Percentiles rank a stretch among this genome's conserved stretches.
Evolutionary conservation across 352 stramenopile genomes (phyloP).

Genomic region (Peronospora destructor): DNA sequence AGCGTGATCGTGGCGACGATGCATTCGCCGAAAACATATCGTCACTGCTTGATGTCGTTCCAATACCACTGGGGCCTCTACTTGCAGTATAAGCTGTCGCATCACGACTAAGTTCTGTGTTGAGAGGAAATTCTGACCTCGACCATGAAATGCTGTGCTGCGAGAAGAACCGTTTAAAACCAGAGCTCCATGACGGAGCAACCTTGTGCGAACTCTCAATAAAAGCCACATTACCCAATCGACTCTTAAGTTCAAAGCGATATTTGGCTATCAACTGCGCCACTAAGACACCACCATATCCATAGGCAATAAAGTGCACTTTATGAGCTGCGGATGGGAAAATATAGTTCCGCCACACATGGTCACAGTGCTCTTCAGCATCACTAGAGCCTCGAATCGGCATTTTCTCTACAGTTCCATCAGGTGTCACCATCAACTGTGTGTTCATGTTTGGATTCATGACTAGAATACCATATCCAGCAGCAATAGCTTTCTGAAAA

Average conservation of each 20-base stretch:
- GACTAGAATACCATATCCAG: conserved; percentile 80
- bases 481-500: conserved; percentile 63
- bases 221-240: conserved; percentile 79
- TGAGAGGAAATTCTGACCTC: conserved; percentile 49
- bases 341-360: conserved; percentile 87
- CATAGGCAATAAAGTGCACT: conserved; percentile 87
- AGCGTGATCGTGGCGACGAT: conserved; percentile 21
- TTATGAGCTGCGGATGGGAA: conserved; percentile 69
- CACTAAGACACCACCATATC: conserved; percentile 73
- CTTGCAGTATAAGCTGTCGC: conserved; percentile 17
- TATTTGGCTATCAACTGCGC: conserved; percentile 80
- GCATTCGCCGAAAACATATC: conserved; percentile 14
- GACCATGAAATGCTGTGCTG: conserved; percentile 81
- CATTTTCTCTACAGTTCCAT: conserved; percentile 62
- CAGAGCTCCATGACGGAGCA: conserved; percentile 56
- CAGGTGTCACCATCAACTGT: conserved; percentile 54
- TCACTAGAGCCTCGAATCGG: conserved; percentile 76
- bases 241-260: conserved; percentile 65
- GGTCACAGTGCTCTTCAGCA: conserved; percentile 82
- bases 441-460: conserved; percentile 91
- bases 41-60: conserved; percentile 20
- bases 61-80: conserved; percentile 7
- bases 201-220: conserved; percentile 85
- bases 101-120: conserved; percentile 46
- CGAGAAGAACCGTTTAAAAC: conserved; percentile 77